phyloP scores from a whole-genome alignment of 805 yeast species.

The Metahyphopichia silvanorum region DNA sequence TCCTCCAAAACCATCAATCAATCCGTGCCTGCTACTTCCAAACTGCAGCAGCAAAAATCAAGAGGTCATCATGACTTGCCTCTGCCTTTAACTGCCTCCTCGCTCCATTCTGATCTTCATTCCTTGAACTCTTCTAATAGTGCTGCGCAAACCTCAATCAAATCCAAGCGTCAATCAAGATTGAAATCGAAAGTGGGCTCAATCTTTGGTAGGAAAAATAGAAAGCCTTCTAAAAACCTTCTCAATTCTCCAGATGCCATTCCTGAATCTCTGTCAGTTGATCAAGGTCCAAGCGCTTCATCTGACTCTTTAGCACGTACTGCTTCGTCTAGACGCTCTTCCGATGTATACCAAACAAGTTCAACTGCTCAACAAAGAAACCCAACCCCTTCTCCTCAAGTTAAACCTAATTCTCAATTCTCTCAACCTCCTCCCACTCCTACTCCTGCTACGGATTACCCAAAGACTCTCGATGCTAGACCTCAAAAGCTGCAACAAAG shows the following conservation, averaged over 20 bases:
- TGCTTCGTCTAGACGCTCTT: not conserved
- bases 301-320: constrained; percentile 7
- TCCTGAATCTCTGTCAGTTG: constrained; percentile 26
- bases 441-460: too few relatives aligned
- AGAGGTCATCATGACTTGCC: not conserved
- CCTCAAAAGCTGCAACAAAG: too few relatives aligned
- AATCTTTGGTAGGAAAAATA: constrained; percentile 63
- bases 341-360: not conserved
- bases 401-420: constrained; percentile 9
- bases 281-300: constrained; percentile 2
- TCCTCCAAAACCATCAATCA: not conserved
- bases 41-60: not conserved
- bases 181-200: constrained; percentile 75
- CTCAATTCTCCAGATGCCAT: constrained; percentile 18
- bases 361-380: not conserved
- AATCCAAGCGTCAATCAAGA: constrained; percentile 29
- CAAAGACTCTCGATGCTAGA: too few relatives aligned
- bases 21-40: not conserved
- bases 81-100: not conserved
- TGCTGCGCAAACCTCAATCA: not conserved
- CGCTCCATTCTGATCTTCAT: constrained; percentile 2
- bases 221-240: constrained; percentile 16
- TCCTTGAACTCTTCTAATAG: not conserved
- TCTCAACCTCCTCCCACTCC: not conserved
- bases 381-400: constrained; percentile 7